Conservation (phyloP, 176 grass and related monocot genomes). For the Avena sativa region DNA sequence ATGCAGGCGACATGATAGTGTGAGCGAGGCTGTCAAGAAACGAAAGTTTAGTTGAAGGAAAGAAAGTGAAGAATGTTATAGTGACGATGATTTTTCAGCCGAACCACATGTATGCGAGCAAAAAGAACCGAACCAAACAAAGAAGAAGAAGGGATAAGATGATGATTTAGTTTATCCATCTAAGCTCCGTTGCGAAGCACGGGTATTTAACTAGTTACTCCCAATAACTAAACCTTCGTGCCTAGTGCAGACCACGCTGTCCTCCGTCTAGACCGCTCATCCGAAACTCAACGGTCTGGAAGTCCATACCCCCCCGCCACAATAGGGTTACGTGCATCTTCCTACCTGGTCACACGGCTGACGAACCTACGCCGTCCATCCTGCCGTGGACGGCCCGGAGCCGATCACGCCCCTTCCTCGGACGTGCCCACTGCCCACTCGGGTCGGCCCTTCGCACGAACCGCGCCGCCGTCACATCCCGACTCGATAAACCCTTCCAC, state of each 20-base stretch:
- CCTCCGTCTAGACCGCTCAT: neutral
- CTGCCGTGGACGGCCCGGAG: neutral
- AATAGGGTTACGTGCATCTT: conserved; percentile 28
- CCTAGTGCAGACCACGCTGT: neutral
- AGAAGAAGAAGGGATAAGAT: too few species aligned
- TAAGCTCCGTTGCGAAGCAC: too few species aligned
- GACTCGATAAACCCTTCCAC: conserved; percentile 56
- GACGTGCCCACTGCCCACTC: conserved; percentile 17
- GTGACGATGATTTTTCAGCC: too few species aligned
- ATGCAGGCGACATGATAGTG: too few species aligned
- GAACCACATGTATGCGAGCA: too few species aligned
- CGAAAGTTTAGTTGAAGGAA: too few species aligned
- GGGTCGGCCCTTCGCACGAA: neutral
- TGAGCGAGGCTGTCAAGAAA: too few species aligned
- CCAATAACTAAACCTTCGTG: too few species aligned
- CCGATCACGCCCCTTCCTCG: conserved; percentile 11
- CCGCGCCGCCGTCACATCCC: conserved; percentile 38
- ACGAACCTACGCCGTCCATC: neutral
- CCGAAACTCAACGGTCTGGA: neutral
- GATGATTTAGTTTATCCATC: too few species aligned
- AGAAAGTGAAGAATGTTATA: too few species aligned
- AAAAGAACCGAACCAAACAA: too few species aligned
- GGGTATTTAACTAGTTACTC: too few species aligned
- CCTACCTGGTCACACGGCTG: neutral
- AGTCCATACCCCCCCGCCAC: neutral